Conservation (phyloP, 352 stramenopile species). For the Pythium diclinum region DNA sequence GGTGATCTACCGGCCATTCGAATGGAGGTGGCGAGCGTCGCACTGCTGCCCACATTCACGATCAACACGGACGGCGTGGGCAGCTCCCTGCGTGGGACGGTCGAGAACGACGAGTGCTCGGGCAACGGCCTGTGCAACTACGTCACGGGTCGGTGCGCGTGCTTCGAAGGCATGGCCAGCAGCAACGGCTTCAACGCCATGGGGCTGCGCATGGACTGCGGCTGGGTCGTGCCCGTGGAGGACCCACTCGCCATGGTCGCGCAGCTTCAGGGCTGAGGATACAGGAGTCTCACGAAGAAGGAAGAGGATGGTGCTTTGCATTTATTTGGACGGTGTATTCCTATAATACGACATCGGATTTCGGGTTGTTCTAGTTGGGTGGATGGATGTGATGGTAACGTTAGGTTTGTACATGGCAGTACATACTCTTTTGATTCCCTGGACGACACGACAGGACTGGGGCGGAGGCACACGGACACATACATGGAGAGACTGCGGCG, state of each 20-base stretch:
- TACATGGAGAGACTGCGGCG: not conserved
- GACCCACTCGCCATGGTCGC: slow-evolving; percentile 38
- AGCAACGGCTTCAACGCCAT: slow-evolving; percentile 49
- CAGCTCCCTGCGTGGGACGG: slow-evolving; percentile 51
- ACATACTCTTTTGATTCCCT: not conserved
- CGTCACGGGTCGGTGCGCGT: slow-evolving; percentile 43
- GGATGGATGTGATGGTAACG: not conserved
- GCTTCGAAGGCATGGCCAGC: slow-evolving; percentile 70
- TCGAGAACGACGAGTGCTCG: slow-evolving; percentile 69
- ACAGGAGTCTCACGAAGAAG: slow-evolving; percentile 2
- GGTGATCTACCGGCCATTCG: slow-evolving; percentile 56
- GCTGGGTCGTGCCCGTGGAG: slow-evolving; percentile 41
- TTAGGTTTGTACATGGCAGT: not conserved
- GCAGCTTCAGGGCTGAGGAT: slow-evolving; percentile 21
- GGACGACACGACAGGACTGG: not conserved
- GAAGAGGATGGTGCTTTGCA: not conserved
- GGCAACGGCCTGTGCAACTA: slow-evolving; percentile 75
- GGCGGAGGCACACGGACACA: not conserved
- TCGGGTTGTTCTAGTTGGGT: not conserved
- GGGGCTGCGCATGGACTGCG: slow-evolving; percentile 63
- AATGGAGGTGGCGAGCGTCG: slow-evolving; percentile 28
- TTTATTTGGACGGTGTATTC: not conserved
- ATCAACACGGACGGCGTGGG: slow-evolving; percentile 56
- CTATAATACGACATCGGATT: not conserved
- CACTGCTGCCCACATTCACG: slow-evolving; percentile 43